Base-by-base conservation (phyloP, 2,329 filamentous ascomycete genomes). In the Fragosphaeria purpurea region DNA sequence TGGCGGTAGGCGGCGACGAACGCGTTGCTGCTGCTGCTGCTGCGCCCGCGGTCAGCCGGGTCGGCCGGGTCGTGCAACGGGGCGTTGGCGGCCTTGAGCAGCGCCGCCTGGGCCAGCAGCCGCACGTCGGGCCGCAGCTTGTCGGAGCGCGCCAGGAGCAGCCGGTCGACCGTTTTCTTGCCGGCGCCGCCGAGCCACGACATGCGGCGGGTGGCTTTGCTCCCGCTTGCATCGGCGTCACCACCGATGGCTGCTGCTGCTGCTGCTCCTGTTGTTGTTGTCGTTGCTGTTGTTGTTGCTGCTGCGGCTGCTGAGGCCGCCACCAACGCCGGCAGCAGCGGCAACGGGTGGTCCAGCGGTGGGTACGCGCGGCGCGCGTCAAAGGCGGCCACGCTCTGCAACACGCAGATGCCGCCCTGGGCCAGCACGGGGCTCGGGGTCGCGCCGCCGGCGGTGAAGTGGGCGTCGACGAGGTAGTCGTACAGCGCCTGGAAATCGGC, bases 401-500 rank as follows among this genome's bases (percentile, higher is more conserved):
- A 65, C 0, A 83, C 79, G 60, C 83, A 87, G 7, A 89, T 78
- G 0, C 85, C 85, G 5, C 83, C 84, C 44, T 76, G 76, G 0
- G 79, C 75, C 30, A 74, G 67, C n/a, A n/a, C n/a, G n/a, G n/a
- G n/a, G 7, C 72, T 68, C 1, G 80, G 75, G 48, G 71, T 73
- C n/a, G 66, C 67, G 39, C 76, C 65, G 9, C 71, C 67, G 4
- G 66, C 63, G 0, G 73, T 76, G 30, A 76, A 79, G 3, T 67
- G 68, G 5, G 72, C 69, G 57, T 93, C 85, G 0, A 84, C 84
- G 1, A 93, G 70, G 45, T 84, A 82, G 35, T 82, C 73, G 62
- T 89, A 88, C 0, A 91, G 67, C 3, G 75, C 79, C 47, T 80
- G 74, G 56, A 93, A 89, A 56, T 91, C 86, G 37, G 73, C 67